These are phyloP conservation scores for Chalciporus sp. DNA, from an alignment of 1,284 basidiomycete genomes.

Conservation along the genomic window DNA sequence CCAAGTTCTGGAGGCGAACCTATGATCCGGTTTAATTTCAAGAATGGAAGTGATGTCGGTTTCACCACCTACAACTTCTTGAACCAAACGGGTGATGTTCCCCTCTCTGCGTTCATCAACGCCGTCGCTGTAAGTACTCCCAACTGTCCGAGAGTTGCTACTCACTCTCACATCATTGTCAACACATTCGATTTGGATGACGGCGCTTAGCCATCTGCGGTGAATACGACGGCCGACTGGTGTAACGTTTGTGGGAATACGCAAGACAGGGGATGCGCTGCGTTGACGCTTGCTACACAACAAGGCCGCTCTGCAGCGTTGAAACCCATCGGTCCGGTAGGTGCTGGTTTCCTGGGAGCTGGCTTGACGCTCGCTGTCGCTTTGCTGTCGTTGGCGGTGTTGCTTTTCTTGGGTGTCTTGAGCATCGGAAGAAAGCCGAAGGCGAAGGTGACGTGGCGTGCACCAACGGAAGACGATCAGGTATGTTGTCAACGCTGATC, in stretches of 20 bases:
- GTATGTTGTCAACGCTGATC: slow-evolving; percentile 13
- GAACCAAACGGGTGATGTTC: slow-evolving; percentile 57
- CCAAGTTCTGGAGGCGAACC: slow-evolving; percentile 45
- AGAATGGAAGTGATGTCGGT: slow-evolving; percentile 67
- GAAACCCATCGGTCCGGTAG: slow-evolving; percentile 52
- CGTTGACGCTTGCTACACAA: slow-evolving; percentile 42
- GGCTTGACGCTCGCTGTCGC: slow-evolving; percentile 54
- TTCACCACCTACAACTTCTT: slow-evolving; percentile 66
- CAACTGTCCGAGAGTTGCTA: background rate
- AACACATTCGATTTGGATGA: slow-evolving; percentile 5
- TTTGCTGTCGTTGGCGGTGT: slow-evolving; percentile 40
- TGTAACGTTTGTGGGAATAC: slow-evolving; percentile 60
- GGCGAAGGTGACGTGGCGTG: background rate
- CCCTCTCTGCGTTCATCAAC: slow-evolving; percentile 56
- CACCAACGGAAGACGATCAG: slow-evolving; percentile 16
- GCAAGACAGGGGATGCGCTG: slow-evolving; percentile 57
- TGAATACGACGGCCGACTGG: slow-evolving; percentile 61
- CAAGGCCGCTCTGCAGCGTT: slow-evolving; percentile 34
- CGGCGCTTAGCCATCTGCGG: slow-evolving; percentile 42
- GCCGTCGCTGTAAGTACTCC: slow-evolving; percentile 45
- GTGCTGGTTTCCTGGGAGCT: slow-evolving; percentile 68
- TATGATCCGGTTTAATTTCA: slow-evolving; percentile 74
- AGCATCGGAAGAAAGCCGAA: slow-evolving; percentile 35
- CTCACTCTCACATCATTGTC: background rate
- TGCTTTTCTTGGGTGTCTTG: slow-evolving; percentile 51